A percentile compares a stretch with the other conserved stretches of the same genome.
Conservation (phyloP, 2,329 filamentous ascomycete species). For the Trichoderma semiorbis region DNA sequence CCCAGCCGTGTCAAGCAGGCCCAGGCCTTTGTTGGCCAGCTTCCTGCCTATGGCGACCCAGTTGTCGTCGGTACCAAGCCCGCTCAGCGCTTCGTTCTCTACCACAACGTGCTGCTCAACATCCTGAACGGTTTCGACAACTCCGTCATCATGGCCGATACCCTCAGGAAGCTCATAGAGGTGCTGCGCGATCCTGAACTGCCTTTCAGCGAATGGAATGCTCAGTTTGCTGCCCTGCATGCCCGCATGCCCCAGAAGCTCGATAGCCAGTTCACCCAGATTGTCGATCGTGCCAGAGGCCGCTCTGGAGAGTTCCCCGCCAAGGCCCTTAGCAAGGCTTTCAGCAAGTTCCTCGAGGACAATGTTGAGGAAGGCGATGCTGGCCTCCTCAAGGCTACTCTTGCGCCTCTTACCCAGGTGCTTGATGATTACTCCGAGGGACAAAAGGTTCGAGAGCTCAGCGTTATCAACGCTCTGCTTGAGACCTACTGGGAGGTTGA, state of each 20-base stretch:
- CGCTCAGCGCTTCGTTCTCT: constrained; percentile 76
- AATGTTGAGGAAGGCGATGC: constrained; percentile 71
- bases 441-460: constrained; percentile 85
- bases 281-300: constrained; percentile 77
- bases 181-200: constrained; percentile 87
- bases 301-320: constrained; percentile 87
- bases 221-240: constrained; percentile 94
- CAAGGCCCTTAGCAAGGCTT: constrained; percentile 78
- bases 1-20: constrained; percentile 95
- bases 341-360: constrained; percentile 86
- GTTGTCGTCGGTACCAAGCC: constrained; percentile 89
- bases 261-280: constrained; percentile 74
- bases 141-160: constrained; percentile 88
- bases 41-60: constrained; percentile 81
- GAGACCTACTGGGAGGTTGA: constrained; percentile 81
- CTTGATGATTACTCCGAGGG: constrained; percentile 81
- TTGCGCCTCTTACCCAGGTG: constrained; percentile 74
- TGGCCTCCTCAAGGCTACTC: constrained; percentile 66
- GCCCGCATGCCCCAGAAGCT: constrained; percentile 95
- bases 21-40: constrained; percentile 85
- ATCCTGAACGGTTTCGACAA: constrained; percentile 95
- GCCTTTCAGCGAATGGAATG: constrained; percentile 94
- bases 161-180: constrained; percentile 82
- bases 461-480: constrained; percentile 74
- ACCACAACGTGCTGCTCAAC: constrained; percentile 75